Evolutionary conservation across 495 filamentous ascomycete species (phyloP).

Genomic region (Parachaetomium inaequale): DNA sequence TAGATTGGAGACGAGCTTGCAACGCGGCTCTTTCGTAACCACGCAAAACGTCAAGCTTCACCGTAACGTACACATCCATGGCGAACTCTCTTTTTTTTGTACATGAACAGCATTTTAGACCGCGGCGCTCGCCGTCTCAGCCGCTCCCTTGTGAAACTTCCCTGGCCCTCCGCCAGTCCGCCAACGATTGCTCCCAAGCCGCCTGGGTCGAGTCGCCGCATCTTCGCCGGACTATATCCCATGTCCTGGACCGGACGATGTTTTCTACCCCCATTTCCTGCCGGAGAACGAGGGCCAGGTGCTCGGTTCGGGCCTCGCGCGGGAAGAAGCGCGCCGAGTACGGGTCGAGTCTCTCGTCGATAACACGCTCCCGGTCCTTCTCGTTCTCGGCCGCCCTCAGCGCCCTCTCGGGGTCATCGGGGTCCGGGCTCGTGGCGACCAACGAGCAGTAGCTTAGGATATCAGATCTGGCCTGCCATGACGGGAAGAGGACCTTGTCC

Average conservation of each 20-base stretch:
- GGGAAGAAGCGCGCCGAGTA: slow-evolving; percentile 86
- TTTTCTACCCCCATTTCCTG: slow-evolving; percentile 84
- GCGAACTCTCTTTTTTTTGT: neutral
- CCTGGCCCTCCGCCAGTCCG: slow-evolving; percentile 37
- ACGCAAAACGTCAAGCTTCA: neutral
- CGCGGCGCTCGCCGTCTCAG: neutral
- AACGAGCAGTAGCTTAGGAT: slow-evolving; percentile 85
- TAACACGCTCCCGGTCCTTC: slow-evolving; percentile 66
- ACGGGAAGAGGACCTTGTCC: slow-evolving; percentile 74
- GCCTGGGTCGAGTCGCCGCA: slow-evolving; percentile 56
- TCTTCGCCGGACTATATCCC: slow-evolving; percentile 74
- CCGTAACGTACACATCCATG: neutral
- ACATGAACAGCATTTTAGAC: neutral
- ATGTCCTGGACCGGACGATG: slow-evolving; percentile 79
- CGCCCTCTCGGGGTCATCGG: slow-evolving; percentile 77
- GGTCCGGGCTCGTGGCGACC: slow-evolving; percentile 84
- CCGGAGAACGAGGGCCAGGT: slow-evolving; percentile 69
- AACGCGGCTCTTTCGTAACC: neutral
- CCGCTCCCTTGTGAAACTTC: neutral
- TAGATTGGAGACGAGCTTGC: neutral
- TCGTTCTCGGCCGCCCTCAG: slow-evolving; percentile 67
- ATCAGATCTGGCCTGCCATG: slow-evolving; percentile 82
- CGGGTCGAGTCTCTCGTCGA: slow-evolving; percentile 88
- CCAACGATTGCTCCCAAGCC: slow-evolving; percentile 61
- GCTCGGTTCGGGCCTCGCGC: slow-evolving; percentile 77